Conservation (phyloP, 192 early-diverging fungal genomes). For the Dimargaris cristalligena region DNA sequence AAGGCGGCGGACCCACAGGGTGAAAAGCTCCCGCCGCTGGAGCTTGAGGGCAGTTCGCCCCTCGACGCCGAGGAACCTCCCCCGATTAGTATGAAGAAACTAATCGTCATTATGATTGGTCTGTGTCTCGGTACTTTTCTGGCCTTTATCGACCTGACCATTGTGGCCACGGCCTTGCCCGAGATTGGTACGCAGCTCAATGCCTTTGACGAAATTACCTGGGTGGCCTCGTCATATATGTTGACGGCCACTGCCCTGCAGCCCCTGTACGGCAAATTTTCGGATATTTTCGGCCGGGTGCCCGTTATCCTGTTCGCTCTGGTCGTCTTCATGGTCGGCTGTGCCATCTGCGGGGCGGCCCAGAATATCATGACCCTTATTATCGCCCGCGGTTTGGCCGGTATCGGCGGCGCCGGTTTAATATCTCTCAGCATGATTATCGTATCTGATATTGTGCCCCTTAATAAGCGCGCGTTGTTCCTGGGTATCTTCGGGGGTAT, state of each 20-base stretch:
- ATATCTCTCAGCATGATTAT: background rate
- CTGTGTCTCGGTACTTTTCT: conserved; percentile 45
- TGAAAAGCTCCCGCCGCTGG: too few species aligned
- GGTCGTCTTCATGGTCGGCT: background rate
- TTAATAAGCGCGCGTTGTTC: background rate
- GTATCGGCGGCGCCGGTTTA: conserved; percentile 1
- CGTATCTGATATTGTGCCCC: background rate
- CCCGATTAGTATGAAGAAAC: too few species aligned
- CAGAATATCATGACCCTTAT: background rate
- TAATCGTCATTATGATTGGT: conserved; percentile 11
- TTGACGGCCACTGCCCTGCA: background rate
- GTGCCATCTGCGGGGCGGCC: background rate
- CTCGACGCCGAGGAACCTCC: too few species aligned
- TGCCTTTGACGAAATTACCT: conserved; percentile 13
- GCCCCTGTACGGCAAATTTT: background rate
- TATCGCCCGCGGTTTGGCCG: background rate
- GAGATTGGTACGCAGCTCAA: conserved; percentile 53
- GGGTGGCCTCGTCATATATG: conserved; percentile 3
- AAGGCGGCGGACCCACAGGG: too few species aligned
- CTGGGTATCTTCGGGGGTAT: conserved; percentile 32
- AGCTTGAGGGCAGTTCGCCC: too few species aligned
- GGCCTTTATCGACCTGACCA: conserved; percentile 59
- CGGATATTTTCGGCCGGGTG: conserved; percentile 3
- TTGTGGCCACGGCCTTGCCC: conserved; percentile 55
- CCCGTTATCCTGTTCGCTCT: background rate